Conservation (phyloP, 805 yeast species). For the Lachancea fermentati region DNA sequence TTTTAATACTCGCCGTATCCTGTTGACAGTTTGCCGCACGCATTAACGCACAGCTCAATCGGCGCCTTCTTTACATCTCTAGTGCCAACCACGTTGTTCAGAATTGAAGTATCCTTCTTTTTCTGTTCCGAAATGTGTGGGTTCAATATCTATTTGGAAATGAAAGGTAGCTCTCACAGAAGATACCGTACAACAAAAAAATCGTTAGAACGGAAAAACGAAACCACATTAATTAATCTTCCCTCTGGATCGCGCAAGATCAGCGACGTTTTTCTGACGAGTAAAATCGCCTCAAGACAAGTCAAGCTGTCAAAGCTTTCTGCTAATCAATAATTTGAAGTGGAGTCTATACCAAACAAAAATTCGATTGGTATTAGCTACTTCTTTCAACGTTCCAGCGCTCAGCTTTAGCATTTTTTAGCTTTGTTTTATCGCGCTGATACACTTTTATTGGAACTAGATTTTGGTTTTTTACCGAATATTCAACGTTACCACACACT, state of each 20-base stretch:
- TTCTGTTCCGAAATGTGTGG: background rate
- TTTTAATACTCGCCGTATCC: too few species aligned
- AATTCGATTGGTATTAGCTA: background rate
- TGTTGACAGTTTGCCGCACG: too few species aligned
- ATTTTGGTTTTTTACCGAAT: background rate
- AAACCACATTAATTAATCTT: slow-evolving; percentile 9
- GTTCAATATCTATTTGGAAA: background rate
- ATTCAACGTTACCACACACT: background rate
- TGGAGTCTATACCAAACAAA: background rate
- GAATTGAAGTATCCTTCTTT: too few species aligned
- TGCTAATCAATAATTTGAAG: background rate
- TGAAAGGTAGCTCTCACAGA: background rate
- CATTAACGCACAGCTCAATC: too few species aligned
- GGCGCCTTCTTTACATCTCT: too few species aligned
- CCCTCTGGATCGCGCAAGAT: background rate
- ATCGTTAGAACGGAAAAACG: too few species aligned
- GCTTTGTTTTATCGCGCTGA: background rate
- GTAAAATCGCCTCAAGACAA: background rate
- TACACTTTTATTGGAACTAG: background rate
- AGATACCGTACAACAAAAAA: slow-evolving; percentile 5
- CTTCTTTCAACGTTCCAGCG: background rate
- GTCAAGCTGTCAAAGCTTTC: background rate
- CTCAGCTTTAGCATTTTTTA: background rate
- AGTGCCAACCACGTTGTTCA: too few species aligned
- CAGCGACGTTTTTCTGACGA: background rate